phyloP scores from a whole-genome alignment of 1,284 basidiomycete species.

The Exsudoporus floridanus region DNA sequence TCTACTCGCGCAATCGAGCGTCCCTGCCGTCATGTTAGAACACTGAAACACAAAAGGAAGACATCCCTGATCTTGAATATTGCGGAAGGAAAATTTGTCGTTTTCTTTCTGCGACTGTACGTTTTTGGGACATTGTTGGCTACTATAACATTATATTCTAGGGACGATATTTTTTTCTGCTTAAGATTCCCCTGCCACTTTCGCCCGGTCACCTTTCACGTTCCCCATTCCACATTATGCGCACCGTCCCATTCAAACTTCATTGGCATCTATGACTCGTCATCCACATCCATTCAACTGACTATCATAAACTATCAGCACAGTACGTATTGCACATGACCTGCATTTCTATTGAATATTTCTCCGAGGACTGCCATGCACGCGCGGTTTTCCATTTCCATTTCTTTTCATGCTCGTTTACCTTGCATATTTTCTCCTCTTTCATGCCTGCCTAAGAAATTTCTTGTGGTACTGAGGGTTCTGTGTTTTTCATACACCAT shows the following conservation, averaged over 20 bases:
- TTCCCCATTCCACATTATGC: slow-evolving; percentile 1
- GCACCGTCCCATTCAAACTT: slow-evolving; percentile 4
- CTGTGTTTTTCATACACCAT: slow-evolving; percentile 10
- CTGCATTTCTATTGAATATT: slow-evolving; percentile 30
- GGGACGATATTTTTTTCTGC: slow-evolving; percentile 34
- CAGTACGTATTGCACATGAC: slow-evolving; percentile 35
- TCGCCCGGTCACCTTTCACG: slow-evolving; percentile 17
- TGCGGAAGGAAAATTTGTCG: slow-evolving; percentile 13
- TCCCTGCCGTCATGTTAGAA: not conserved
- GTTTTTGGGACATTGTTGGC: slow-evolving; percentile 38
- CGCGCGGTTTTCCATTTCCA: not conserved
- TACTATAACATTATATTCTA: slow-evolving; percentile 39
- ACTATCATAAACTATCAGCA: slow-evolving; percentile 24
- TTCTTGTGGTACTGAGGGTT: slow-evolving; percentile 17
- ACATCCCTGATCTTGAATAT: slow-evolving; percentile 24
- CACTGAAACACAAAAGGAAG: slow-evolving; percentile 8
- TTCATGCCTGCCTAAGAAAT: not conserved
- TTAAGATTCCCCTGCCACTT: slow-evolving; percentile 15
- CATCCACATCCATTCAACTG: slow-evolving; percentile 14
- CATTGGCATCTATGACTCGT: slow-evolving; percentile 31
- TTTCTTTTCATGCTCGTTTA: not conserved
- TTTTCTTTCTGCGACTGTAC: slow-evolving; percentile 27
- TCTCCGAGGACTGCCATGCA: slow-evolving; percentile 10
- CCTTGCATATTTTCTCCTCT: slow-evolving; percentile 5
- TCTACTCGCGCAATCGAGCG: slow-evolving; percentile 7